Evolutionary conservation across 441 rosid species (phyloP).

Genomic region (Hypseocharis bilobata): DNA sequence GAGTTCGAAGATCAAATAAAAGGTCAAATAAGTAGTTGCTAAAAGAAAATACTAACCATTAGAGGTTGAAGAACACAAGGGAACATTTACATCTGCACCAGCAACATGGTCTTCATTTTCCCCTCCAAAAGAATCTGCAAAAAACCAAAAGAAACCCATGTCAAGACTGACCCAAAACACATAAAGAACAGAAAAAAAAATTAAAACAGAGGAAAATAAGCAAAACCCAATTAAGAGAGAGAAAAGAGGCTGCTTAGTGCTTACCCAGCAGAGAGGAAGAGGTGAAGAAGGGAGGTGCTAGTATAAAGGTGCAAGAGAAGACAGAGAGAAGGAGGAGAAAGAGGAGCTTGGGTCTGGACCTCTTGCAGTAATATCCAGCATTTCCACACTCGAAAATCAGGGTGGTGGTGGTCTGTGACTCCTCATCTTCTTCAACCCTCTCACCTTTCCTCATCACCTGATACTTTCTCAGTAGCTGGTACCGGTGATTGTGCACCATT

Average conservation of each 20-base stretch:
- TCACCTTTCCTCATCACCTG: constrained; percentile 25
- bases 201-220: constrained; percentile 11
- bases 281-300: constrained; percentile 42
- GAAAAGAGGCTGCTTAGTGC: too few species aligned
- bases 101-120: constrained; percentile 28
- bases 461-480: constrained; percentile 25
- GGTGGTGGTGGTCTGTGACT: constrained; percentile 19
- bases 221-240: constrained; percentile 4
- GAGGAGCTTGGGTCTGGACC: constrained; percentile 50
- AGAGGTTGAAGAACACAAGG: constrained; percentile 43
- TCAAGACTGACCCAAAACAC: background rate
- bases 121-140: constrained; percentile 48
- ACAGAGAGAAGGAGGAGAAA: constrained; percentile 49
- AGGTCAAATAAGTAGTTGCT: background rate
- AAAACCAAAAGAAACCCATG: background rate
- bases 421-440: constrained; percentile 28
- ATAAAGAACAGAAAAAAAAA: background rate
- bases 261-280: constrained; percentile 46
- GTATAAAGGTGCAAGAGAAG: constrained; percentile 49
- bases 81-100: constrained; percentile 27
- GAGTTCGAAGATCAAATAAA: background rate
- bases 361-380: constrained; percentile 29
- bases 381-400: constrained; percentile 26
- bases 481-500: constrained; percentile 43
- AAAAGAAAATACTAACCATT: constrained; percentile 41